These are phyloP conservation scores for Vigna radiata DNA, from an alignment of 306 rosid genomes.

Conservation along the genomic window DNA sequence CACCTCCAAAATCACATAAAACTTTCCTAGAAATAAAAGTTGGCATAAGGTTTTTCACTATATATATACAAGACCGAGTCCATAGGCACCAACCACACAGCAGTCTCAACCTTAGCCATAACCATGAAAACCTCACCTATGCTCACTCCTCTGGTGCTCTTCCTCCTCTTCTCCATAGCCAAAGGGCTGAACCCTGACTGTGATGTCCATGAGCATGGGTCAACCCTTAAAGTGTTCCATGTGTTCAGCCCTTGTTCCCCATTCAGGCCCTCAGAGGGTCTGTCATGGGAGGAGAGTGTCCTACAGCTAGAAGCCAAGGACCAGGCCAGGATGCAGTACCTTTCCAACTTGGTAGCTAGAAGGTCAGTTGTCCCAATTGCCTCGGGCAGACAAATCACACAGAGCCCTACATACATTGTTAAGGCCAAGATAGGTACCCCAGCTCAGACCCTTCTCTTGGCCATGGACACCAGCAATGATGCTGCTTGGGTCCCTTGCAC, in stretches of 20 bases:
- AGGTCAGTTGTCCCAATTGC: slow-evolving; percentile 80
- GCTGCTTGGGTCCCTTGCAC: slow-evolving; percentile 89
- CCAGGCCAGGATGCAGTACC: slow-evolving; percentile 64
- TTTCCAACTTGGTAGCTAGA: slow-evolving; percentile 60
- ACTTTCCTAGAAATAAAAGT: background rate
- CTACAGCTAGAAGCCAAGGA: slow-evolving; percentile 65
- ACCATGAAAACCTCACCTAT: slow-evolving; percentile 54
- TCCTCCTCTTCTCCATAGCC: slow-evolving; percentile 43
- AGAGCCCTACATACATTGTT: slow-evolving; percentile 83
- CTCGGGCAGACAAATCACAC: slow-evolving; percentile 79
- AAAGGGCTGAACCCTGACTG: slow-evolving; percentile 57
- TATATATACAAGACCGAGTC: slow-evolving; percentile 40
- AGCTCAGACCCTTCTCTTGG: slow-evolving; percentile 76
- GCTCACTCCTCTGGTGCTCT: slow-evolving; percentile 25
- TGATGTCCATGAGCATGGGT: slow-evolving; percentile 52
- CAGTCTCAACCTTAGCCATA: background rate
- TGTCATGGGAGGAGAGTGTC: slow-evolving; percentile 83
- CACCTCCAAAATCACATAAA: background rate
- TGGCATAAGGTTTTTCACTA: slow-evolving; percentile 10
- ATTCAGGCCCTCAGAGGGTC: slow-evolving; percentile 59
- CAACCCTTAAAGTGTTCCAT: slow-evolving; percentile 77
- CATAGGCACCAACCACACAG: slow-evolving; percentile 29
- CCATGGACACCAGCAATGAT: slow-evolving; percentile 88
- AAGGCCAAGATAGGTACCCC: slow-evolving; percentile 80
- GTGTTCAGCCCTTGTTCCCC: slow-evolving; percentile 78